A percentile compares a stretch with the other conserved stretches of the same genome.
Evolutionary conservation across 805 yeast genomes (phyloP).

Genomic region (Cyberlindnera mississippiensis): DNA sequence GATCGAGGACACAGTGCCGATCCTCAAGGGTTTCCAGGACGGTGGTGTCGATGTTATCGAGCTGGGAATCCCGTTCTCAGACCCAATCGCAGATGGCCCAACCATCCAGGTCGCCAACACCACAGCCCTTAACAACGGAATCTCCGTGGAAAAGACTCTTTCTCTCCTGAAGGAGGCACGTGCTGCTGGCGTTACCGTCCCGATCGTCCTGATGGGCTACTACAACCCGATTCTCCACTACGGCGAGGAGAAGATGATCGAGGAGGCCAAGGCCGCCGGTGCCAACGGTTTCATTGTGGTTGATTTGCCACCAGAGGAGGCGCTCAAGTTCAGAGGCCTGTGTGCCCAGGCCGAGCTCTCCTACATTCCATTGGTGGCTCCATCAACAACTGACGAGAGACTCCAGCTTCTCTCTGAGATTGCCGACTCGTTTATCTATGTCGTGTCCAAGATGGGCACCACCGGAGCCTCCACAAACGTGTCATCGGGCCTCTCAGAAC

Average conservation of each 20-base stretch:
- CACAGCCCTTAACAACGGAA: slow-evolving; percentile 78
- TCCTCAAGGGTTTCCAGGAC: slow-evolving; percentile 81
- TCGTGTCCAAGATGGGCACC: slow-evolving; percentile 96
- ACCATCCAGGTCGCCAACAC: slow-evolving; percentile 89
- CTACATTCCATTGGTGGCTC: slow-evolving; percentile 93
- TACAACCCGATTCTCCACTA: slow-evolving; percentile 88
- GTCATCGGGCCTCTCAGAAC: slow-evolving; percentile 54
- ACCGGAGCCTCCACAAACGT: slow-evolving; percentile 83
- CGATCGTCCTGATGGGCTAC: slow-evolving; percentile 94
- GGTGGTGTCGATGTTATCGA: slow-evolving; percentile 97
- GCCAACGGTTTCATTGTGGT: slow-evolving; percentile 94
- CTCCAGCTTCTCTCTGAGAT: slow-evolving; percentile 71
- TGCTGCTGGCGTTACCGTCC: slow-evolving; percentile 77
- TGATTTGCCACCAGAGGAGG: slow-evolving; percentile 98
- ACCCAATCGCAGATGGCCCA: slow-evolving; percentile 99
- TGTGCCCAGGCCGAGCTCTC: slow-evolving; percentile 69
- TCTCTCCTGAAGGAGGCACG: slow-evolving; percentile 76
- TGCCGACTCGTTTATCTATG: slow-evolving; percentile 95
- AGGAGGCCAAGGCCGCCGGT: slow-evolving; percentile 81
- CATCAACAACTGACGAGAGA: slow-evolving; percentile 91
- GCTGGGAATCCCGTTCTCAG: slow-evolving; percentile 94
- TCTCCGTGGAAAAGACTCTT: slow-evolving; percentile 64
- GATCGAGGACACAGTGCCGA: slow-evolving; percentile 80
- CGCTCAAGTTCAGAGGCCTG: slow-evolving; percentile 73
- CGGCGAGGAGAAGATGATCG: slow-evolving; percentile 81